A percentile compares a stretch with the other conserved stretches of the same genome.
These are phyloP conservation scores for Cornus kousa DNA, from an alignment of 148 eudicot genomes.

Conservation along the genomic window DNA sequence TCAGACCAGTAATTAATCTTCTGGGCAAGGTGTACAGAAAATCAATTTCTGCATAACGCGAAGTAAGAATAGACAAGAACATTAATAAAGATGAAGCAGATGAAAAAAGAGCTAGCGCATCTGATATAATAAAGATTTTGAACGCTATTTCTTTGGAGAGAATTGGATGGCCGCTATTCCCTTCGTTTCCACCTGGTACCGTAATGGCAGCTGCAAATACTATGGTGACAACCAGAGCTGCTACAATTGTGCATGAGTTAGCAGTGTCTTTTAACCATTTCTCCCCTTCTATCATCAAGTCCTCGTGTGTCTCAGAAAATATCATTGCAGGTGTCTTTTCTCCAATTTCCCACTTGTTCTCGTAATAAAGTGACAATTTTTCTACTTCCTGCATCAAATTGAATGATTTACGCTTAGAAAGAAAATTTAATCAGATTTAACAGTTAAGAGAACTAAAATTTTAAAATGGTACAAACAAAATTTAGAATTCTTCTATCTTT, in stretches of 20 bases:
- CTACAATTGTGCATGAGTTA: not conserved
- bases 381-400: too few species aligned
- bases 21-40: not conserved
- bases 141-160: not conserved
- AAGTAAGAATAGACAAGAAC: not conserved
- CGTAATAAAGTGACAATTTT: too few species aligned
- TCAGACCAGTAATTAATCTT: not conserved
- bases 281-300: not conserved
- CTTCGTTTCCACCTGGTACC: slow-evolving; percentile 2
- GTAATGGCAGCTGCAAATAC: not conserved
- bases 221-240: not conserved
- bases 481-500: too few species aligned
- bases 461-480: too few species aligned
- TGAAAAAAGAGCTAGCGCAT: not conserved
- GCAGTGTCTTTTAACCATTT: not conserved
- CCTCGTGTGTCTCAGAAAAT: too few species aligned
- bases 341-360: too few species aligned
- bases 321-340: too few species aligned
- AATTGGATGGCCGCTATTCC: not conserved
- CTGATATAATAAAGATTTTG: not conserved
- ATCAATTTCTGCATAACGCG: not conserved
- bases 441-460: too few species aligned
- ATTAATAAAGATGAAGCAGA: not conserved
- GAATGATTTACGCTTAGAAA: too few species aligned
- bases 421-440: too few species aligned